Conservation (phyloP, 225 moss, liverwort and hornwort species). For the Anthoceros angustus region DNA sequence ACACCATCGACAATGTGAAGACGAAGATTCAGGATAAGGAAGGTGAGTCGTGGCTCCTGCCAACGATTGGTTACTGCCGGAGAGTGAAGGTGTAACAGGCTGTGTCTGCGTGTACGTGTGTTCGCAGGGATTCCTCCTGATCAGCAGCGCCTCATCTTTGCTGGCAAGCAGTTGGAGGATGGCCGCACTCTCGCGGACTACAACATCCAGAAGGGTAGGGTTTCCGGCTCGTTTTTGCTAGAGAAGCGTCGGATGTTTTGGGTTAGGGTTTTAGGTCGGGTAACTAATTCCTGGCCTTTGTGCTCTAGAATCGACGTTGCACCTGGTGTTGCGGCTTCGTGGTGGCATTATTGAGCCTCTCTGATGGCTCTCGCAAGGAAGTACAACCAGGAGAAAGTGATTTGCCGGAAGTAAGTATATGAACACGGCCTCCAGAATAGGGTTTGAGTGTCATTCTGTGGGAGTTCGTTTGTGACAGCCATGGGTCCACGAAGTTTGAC, state of each 20-base stretch:
- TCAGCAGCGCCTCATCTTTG: slow-evolving; percentile 52
- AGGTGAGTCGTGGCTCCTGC: slow-evolving; percentile 1
- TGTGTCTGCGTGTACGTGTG: not conserved
- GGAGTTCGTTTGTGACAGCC: not conserved
- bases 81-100: not conserved
- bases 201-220: slow-evolving; percentile 45
- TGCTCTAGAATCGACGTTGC: slow-evolving; percentile 44
- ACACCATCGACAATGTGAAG: slow-evolving; percentile 4
- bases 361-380: slow-evolving; percentile 80
- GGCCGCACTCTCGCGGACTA: slow-evolving; percentile 50
- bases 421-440: too few relatives aligned
- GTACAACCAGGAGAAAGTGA: slow-evolving; percentile 94
- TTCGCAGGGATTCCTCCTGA: slow-evolving; percentile 23
- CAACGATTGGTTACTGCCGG: not conserved
- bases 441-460: not conserved
- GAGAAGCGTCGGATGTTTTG: not conserved
- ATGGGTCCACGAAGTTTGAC: slow-evolving; percentile 22
- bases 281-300: not conserved
- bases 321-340: slow-evolving; percentile 67
- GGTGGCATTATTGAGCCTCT: slow-evolving; percentile 85
- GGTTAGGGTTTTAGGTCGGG: not conserved
- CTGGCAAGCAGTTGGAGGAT: slow-evolving; percentile 50
- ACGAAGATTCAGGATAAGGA: slow-evolving; percentile 47
- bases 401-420: slow-evolving; percentile 65
- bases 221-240: not conserved